These are phyloP conservation scores for Ulmus americana DNA, from an alignment of 331 rosid species.

Conservation along the genomic window DNA sequence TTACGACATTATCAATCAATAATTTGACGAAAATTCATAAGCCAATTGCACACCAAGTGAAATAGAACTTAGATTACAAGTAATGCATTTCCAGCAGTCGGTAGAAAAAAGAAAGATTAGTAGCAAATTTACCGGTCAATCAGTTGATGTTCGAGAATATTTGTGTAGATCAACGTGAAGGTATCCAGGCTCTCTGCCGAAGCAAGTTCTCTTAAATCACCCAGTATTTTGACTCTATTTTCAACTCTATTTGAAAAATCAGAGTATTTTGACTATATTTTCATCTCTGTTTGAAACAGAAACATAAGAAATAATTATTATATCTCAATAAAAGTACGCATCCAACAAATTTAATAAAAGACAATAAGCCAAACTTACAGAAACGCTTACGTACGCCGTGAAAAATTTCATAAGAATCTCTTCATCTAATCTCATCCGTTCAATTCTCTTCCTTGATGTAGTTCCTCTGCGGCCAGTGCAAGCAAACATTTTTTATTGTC, in stretches of 20 bases:
- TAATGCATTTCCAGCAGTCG: slow-evolving; percentile 4
- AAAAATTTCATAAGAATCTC: slow-evolving; percentile 94
- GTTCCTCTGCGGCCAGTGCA: slow-evolving; percentile 50
- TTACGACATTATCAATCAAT: slow-evolving; percentile 4
- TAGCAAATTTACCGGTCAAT: slow-evolving; percentile 68
- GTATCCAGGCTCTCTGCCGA: slow-evolving; percentile 95
- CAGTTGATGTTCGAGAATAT: too few species aligned
- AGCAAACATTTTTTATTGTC: too few species aligned
- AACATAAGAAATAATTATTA: too few species aligned
- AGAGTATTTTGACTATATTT: too few species aligned
- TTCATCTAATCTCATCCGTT: slow-evolving; percentile 93
- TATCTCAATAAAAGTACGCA: too few species aligned
- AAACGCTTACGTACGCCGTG: slow-evolving; percentile 75
- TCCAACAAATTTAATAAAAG: background rate
- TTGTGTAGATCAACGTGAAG: too few species aligned
- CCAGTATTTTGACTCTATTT: slow-evolving; percentile 60
- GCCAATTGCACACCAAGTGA: background rate
- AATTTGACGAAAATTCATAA: background rate
- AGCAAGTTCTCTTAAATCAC: slow-evolving; percentile 93
- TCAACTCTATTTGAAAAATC: slow-evolving; percentile 59
- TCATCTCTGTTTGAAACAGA: too few species aligned
- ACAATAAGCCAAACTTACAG: slow-evolving; percentile 49
- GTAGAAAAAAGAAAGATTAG: background rate
- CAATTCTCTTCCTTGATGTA: slow-evolving; percentile 90
- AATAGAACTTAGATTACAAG: background rate